Evolutionary conservation across 2,329 filamentous ascomycete genomes (phyloP).

Genomic region (Colletotrichum endophyticum): DNA sequence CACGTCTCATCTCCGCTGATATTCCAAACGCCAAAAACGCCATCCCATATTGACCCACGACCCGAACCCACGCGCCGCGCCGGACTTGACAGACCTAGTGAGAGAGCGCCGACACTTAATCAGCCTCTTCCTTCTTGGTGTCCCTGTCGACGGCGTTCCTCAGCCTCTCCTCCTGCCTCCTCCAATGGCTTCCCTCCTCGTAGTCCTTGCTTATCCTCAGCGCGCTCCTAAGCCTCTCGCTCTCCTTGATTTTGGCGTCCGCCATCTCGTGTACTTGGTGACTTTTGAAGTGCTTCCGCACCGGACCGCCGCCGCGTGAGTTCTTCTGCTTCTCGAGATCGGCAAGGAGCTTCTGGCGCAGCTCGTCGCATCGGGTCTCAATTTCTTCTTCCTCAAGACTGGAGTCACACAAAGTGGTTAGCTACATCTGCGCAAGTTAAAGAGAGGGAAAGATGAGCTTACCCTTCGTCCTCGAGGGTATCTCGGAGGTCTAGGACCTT

Average conservation of each 20-base stretch:
- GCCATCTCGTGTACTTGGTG: slow-evolving; percentile 97
- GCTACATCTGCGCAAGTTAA: neutral
- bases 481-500: slow-evolving; percentile 92
- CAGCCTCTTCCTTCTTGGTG: slow-evolving; percentile 24
- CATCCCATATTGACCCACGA: neutral
- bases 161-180: slow-evolving; percentile 76
- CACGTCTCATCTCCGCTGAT: neutral
- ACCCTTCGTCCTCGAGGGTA: slow-evolving; percentile 89
- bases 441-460: slow-evolving; percentile 30
- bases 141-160: slow-evolving; percentile 49
- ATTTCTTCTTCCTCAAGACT: slow-evolving; percentile 90
- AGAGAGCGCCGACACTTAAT: neutral
- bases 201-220: slow-evolving; percentile 87
- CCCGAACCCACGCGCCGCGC: neutral
- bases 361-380: slow-evolving; percentile 61
- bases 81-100: neutral
- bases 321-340: slow-evolving; percentile 42
- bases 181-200: slow-evolving; percentile 86
- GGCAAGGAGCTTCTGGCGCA: slow-evolving; percentile 44
- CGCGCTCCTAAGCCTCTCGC: slow-evolving; percentile 83
- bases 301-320: slow-evolving; percentile 33
- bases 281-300: slow-evolving; percentile 72
- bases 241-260: slow-evolving; percentile 95
- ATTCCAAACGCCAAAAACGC: slow-evolving; percentile 1
- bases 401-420: neutral